phyloP scores from a whole-genome alignment of 805 yeast species.

The Debaryomyces tyrocola region DNA sequence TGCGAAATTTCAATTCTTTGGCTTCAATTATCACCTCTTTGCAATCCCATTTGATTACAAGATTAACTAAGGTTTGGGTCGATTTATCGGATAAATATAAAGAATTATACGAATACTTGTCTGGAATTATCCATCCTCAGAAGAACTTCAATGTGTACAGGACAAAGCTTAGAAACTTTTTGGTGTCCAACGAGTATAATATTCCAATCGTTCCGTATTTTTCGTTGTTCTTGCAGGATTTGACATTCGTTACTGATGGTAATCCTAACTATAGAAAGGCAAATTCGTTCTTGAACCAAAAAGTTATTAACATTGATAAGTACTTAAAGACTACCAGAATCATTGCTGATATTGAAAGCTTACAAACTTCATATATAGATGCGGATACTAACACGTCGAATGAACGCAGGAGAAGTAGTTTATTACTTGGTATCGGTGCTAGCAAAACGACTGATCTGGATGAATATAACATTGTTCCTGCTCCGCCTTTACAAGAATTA shows the following conservation, averaged over 20 bases:
- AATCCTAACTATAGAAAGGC: conserved; percentile 67
- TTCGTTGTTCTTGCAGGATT: conserved; percentile 71
- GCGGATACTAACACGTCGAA: conserved; percentile 1
- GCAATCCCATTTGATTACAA: conserved; percentile 68
- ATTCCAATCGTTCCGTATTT: conserved; percentile 77
- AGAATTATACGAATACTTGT: conserved; percentile 61
- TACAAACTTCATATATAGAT: conserved; percentile 60
- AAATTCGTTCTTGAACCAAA: conserved; percentile 54
- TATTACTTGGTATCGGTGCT: conserved; percentile 13
- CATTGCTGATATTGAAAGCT: conserved; percentile 63
- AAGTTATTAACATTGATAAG: conserved; percentile 72
- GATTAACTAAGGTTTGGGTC: conserved; percentile 61
- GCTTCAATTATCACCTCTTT: conserved; percentile 78
- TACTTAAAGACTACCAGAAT: conserved; percentile 65
- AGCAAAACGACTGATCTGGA: conserved; percentile 19
- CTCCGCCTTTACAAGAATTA: conserved; percentile 53
- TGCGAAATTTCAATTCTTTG: conserved; percentile 74
- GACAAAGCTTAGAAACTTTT: conserved; percentile 55
- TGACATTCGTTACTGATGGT: conserved; percentile 82
- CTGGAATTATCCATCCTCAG: conserved; percentile 71
- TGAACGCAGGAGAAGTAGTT: conserved; percentile 22
- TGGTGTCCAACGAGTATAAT: conserved; percentile 47
- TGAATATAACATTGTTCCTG: conserved; percentile 41
- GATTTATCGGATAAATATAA: conserved; percentile 57
- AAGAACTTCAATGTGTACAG: conserved; percentile 73